Base-by-base conservation (phyloP, 208 protist species). In the Phytomonas sp. region DNA sequence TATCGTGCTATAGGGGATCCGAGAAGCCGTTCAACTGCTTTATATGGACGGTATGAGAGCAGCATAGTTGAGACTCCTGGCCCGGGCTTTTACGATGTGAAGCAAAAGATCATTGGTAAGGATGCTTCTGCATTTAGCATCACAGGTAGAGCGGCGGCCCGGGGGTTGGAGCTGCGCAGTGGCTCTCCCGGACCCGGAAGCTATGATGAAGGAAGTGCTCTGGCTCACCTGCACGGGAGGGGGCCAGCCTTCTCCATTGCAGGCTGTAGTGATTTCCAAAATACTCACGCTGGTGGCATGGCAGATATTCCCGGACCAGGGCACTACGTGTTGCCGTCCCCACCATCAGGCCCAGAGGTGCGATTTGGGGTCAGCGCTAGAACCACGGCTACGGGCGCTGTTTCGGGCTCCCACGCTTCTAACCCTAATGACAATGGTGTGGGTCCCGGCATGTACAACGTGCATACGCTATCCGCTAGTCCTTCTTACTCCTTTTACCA, bases 141-240 rank as follows among this genome's bases (percentile, higher is more conserved):
- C 16, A 4, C 40, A 3, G 40, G 40, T 49, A 49, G 40, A 49
- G 40, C 40, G 12, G 40, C 40, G 19, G 42, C 49, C 23, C 61
- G 36, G 29, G 73, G 62, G 52, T 29, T 59, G 34, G 16, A 32
- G 61, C 29, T 26, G 42, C n/a, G 6, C 45, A 36, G 71, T 37
- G 66, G 16, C 26, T 37, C 29, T 16, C 70, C 74, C 11, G 77
- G 74, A 5, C 77, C 77, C 12, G 77, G 72, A 26, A 63, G 60
- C 52, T 81, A 81, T 45, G 72, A 31, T 14, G 64, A 62, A 5
- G 40, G 60, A 14, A 32, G 62, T 29, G 62, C 66, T 42, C 29
- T 29, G 40, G 56, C 30, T 30, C 66, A 67, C 37, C 56, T 33
- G 65, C 29, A 11, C 34, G 32, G 30, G 42, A 60, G 19, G 59